phyloP scores from a whole-genome alignment of 164 flowering plant genomes.

The Umbellularia californica region DNA sequence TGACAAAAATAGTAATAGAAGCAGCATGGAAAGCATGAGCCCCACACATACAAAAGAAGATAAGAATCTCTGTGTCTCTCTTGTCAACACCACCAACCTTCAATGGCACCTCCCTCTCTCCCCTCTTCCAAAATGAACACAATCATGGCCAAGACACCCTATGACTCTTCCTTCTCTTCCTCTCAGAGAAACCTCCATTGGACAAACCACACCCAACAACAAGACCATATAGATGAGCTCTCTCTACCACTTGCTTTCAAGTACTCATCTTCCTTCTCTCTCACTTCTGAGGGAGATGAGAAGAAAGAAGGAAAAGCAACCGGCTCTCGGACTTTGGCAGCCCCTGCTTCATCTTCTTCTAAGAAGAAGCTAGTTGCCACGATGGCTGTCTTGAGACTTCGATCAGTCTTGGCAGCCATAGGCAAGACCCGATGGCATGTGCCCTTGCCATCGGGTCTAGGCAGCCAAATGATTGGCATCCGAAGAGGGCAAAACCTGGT shows the following conservation, averaged over 20 bases:
- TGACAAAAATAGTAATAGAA: too few species aligned
- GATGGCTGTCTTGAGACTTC: constrained; percentile 39
- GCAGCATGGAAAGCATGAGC: too few species aligned
- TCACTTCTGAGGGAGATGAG: neutral
- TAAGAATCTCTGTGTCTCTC: too few species aligned
- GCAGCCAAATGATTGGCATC: constrained; percentile 58
- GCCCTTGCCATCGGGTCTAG: constrained; percentile 28
- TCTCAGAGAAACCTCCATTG: constrained; percentile 68
- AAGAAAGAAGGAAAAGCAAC: neutral
- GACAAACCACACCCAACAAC: constrained; percentile 33
- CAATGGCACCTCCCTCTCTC: neutral
- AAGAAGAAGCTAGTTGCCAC: constrained; percentile 26
- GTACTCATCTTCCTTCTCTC: neutral
- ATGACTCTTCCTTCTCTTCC: constrained; percentile 83
- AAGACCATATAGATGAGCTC: constrained; percentile 34
- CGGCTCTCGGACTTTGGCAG: too few species aligned
- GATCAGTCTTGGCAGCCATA: constrained; percentile 43
- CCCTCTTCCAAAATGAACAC: constrained; percentile 40
- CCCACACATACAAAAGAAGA: too few species aligned
- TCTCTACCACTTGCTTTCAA: constrained; percentile 16
- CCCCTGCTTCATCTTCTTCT: too few species aligned
- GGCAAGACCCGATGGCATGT: constrained; percentile 20
- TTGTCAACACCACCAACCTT: neutral
- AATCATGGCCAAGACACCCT: constrained; percentile 50
- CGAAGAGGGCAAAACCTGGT: constrained; percentile 68